These are phyloP conservation scores for Cercospora sojina DNA, from an alignment of 2,329 filamentous ascomycete genomes.

Conservation along the genomic window DNA sequence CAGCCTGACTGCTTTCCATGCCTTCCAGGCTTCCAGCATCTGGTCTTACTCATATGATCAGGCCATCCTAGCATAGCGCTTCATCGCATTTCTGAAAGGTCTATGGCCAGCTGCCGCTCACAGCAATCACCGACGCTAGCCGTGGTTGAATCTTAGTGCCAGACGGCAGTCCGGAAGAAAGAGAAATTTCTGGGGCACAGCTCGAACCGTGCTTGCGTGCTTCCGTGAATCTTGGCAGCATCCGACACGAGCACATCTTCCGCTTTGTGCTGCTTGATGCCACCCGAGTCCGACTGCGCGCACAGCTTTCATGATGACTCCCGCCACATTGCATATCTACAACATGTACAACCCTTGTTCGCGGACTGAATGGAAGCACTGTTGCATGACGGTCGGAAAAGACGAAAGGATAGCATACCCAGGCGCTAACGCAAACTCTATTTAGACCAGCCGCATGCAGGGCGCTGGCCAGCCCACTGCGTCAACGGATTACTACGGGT, in stretches of 20 bases:
- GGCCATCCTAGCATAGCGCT: background rate
- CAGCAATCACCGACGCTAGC: conserved; percentile 3
- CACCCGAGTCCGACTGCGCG: background rate
- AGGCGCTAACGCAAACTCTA: conserved; percentile 1
- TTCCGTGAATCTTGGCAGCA: background rate
- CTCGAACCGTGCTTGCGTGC: background rate
- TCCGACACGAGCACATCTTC: background rate
- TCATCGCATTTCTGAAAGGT: background rate
- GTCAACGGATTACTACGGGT: conserved; percentile 1
- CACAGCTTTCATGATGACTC: background rate
- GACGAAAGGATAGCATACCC: background rate
- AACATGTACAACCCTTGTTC: background rate
- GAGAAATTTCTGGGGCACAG: conserved; percentile 8
- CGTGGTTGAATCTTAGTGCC: conserved; percentile 1
- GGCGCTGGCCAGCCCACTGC: background rate
- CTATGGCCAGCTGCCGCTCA: background rate
- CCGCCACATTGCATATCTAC: background rate
- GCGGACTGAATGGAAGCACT: background rate
- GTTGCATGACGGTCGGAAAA: background rate
- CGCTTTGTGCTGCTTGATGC: background rate
- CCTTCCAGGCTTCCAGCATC: background rate
- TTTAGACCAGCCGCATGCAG: background rate
- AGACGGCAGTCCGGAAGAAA: background rate
- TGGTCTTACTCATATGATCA: background rate
- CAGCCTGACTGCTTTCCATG: background rate